These are phyloP conservation scores for Naegleria lovaniensis DNA, from an alignment of 208 protist genomes.

Conservation along the genomic window DNA sequence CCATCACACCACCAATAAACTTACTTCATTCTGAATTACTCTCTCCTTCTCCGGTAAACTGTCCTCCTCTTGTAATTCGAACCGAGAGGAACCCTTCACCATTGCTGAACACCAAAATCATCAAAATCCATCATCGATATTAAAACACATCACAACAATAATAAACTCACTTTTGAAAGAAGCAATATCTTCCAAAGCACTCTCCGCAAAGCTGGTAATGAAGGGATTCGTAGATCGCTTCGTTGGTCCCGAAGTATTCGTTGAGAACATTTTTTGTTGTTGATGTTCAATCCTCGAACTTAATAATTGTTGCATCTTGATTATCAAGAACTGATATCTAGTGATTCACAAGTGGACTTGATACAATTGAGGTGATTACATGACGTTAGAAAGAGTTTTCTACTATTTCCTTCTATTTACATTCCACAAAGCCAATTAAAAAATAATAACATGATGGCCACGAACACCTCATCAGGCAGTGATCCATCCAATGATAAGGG, in stretches of 20 bases:
- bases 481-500: too few relatives aligned
- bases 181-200: not conserved
- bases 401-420: too few relatives aligned
- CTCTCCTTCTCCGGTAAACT: not conserved
- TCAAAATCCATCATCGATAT: not conserved
- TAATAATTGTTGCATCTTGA: too few relatives aligned
- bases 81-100: not conserved
- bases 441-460: too few relatives aligned
- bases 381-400: too few relatives aligned
- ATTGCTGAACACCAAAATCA: not conserved
- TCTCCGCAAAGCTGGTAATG: not conserved
- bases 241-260: not conserved
- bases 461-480: too few relatives aligned
- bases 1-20: too few relatives aligned
- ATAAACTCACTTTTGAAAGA: not conserved
- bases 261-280: not conserved
- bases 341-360: too few relatives aligned
- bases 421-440: too few relatives aligned
- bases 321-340: too few relatives aligned
- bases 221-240: not conserved
- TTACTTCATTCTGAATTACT: not conserved
- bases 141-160: not conserved
- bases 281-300: too few relatives aligned
- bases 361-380: too few relatives aligned
- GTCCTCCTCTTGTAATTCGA: slow-evolving; percentile 1